Evolutionary conservation across 2,329 filamentous ascomycete genomes (phyloP).

Genomic region (Fusarium staphyleae): DNA sequence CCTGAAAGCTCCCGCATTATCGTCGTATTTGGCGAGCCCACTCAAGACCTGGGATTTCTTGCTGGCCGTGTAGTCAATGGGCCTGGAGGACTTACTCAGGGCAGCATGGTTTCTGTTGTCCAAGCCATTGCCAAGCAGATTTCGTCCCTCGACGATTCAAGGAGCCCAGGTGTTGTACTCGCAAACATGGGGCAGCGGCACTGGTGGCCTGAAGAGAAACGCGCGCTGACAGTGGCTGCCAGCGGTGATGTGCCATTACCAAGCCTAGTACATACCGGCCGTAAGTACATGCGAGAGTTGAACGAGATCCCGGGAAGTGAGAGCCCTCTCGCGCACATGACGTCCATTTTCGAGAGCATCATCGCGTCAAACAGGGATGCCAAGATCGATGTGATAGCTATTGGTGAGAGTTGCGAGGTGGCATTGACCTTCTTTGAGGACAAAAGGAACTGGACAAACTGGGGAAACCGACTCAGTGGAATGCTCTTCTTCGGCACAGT

Average conservation of each 20-base stretch:
- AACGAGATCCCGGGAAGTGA: slow-evolving; percentile 71
- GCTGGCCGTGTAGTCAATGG: slow-evolving; percentile 72
- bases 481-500: slow-evolving; percentile 60
- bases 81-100: slow-evolving; percentile 70
- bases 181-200: slow-evolving; percentile 79
- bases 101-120: slow-evolving; percentile 73
- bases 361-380: slow-evolving; percentile 58
- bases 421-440: slow-evolving; percentile 65
- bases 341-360: slow-evolving; percentile 70
- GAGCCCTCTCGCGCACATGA: slow-evolving; percentile 66
- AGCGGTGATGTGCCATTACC: slow-evolving; percentile 67
- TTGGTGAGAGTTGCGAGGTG: slow-evolving; percentile 70
- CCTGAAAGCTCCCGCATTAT: slow-evolving; percentile 67
- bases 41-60: slow-evolving; percentile 77
- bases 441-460: slow-evolving; percentile 57
- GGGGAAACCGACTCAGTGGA: slow-evolving; percentile 54
- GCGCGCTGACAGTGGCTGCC: slow-evolving; percentile 64
- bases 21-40: slow-evolving; percentile 75
- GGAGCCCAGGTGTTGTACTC: slow-evolving; percentile 69
- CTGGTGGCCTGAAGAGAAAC: slow-evolving; percentile 73
- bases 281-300: slow-evolving; percentile 57
- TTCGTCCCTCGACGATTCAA: slow-evolving; percentile 44
- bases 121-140: slow-evolving; percentile 50
- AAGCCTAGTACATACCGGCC: slow-evolving; percentile 66
- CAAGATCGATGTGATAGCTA: slow-evolving; percentile 72